A percentile compares a stretch with the other conserved stretches of the same genome.
phyloP scores from a whole-genome alignment of 2,329 filamentous ascomycete species.

The Phaeoacremonium minimum region DNA sequence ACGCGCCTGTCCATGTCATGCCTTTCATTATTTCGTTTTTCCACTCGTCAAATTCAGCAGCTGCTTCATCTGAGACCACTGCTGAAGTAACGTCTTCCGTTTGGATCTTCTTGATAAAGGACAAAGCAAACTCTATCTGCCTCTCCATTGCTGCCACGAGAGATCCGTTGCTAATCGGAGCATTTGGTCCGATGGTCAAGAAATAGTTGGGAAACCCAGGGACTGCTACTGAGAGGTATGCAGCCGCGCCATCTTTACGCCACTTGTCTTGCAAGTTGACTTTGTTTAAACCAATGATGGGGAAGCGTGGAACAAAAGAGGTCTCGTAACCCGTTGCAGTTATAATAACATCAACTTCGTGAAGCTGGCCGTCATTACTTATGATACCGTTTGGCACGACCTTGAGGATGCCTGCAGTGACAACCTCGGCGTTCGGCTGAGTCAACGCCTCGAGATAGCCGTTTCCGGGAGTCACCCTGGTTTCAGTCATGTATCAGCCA shows the following conservation, averaged over 20 bases:
- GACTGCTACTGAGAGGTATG: slow-evolving; percentile 50
- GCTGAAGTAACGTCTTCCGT: slow-evolving; percentile 35
- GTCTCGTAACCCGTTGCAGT: slow-evolving; percentile 54
- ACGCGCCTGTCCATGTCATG: slow-evolving; percentile 5
- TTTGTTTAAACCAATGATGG: slow-evolving; percentile 41
- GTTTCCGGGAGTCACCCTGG: slow-evolving; percentile 43
- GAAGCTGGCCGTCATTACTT: slow-evolving; percentile 38
- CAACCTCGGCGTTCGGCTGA: slow-evolving; percentile 41
- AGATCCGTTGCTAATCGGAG: slow-evolving; percentile 44
- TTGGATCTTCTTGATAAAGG: slow-evolving; percentile 43
- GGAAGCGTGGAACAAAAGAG: slow-evolving; percentile 47
- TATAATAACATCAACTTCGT: slow-evolving; percentile 50
- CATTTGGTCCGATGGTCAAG: slow-evolving; percentile 48
- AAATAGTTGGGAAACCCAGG: slow-evolving; percentile 52
- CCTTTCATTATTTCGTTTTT: slow-evolving; percentile 9
- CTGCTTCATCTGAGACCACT: slow-evolving; percentile 1
- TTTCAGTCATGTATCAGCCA: not conserved
- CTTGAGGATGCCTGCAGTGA: slow-evolving; percentile 37
- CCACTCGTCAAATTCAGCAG: slow-evolving; percentile 14
- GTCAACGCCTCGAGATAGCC: slow-evolving; percentile 42
- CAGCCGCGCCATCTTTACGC: slow-evolving; percentile 34
- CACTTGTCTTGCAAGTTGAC: slow-evolving; percentile 48
- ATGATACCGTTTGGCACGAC: slow-evolving; percentile 43
- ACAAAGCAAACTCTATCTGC: slow-evolving; percentile 46
- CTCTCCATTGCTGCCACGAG: slow-evolving; percentile 47